Base-by-base conservation (phyloP, 192 early-diverging fungal species). In the Rhizophagus clarus region DNA sequence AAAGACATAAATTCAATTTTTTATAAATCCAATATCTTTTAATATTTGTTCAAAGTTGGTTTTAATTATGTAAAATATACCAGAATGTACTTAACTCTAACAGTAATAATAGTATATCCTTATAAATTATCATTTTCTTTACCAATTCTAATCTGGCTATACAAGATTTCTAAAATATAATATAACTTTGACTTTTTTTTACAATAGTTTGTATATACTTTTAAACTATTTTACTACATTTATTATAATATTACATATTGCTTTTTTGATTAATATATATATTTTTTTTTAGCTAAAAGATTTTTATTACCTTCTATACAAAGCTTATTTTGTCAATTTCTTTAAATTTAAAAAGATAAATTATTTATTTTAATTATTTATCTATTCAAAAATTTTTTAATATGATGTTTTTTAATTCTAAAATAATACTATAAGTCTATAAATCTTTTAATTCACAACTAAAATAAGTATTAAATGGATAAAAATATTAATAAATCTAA, bases 351-450 rank as follows among this genome's bases (percentile, higher is more conserved):
- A 60, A 72, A 62, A 81, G 64, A 14, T 71, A 34, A 61, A 45
- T 66, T 28, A 2, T 32, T 66, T 66, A 2, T 26, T 37, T 76
- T 72, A 67, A 61, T 72, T 51, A 42, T 80, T 34, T 28, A 73
- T 68, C 29, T 34, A 42, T 64, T 24, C 72, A 77, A 79, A 83
- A 79, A 71, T 74, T 67, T 47, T 66, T 49, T 69, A 83, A 83
- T 26, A 49, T 83, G 74, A 76, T 70, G 62, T 83, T 72, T 70
- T 83, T 83, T 69, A 83, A 71, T 75, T 83, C 82, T 60, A 83
- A n/a, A 32, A 83, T 61, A 77, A 80, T 74, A 32, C 62, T 63
- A 56, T 3, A 37, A 62, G 76, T 77, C 76, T 22, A 42, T 11
- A 9, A 31, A 2, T 31, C 76, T n/a, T n/a, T n/a, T n/a, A n/a